A percentile compares a stretch with the other conserved stretches of the same genome.
These are phyloP conservation scores for Pseudogymnoascus sp. DNA, from an alignment of 2,329 filamentous ascomycete species.

Conservation along the genomic window DNA sequence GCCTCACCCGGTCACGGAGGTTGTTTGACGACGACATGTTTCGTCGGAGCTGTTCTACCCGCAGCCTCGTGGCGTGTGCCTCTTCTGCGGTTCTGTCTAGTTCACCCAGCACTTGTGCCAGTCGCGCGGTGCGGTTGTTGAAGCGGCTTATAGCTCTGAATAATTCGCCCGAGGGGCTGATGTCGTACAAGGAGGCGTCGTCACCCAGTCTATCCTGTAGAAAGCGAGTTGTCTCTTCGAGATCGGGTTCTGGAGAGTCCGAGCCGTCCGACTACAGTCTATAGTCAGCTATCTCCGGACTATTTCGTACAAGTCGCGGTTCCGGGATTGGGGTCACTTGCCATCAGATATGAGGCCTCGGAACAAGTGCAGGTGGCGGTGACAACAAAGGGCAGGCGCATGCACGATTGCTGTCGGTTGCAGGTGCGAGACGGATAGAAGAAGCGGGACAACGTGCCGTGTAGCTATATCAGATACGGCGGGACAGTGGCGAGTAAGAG, in stretches of 20 bases:
- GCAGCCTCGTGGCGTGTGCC: not conserved
- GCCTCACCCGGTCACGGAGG: slow-evolving; percentile 4
- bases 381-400: not conserved
- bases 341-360: slow-evolving; percentile 24
- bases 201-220: slow-evolving; percentile 36
- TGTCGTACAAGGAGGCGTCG: slow-evolving; percentile 30
- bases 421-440: not conserved
- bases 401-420: not conserved
- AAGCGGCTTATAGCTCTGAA: slow-evolving; percentile 37
- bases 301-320: not conserved
- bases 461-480: not conserved
- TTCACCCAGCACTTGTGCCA: not conserved
- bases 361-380: slow-evolving; percentile 14
- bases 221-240: slow-evolving; percentile 27
- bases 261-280: not conserved
- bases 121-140: slow-evolving; percentile 27
- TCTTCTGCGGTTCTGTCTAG: slow-evolving; percentile 1
- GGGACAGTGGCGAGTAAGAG: not conserved
- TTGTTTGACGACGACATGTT: slow-evolving; percentile 8
- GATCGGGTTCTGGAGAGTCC: slow-evolving; percentile 3
- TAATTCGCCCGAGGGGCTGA: slow-evolving; percentile 38
- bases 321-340: slow-evolving; percentile 12
- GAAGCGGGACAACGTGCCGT: not conserved
- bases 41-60: slow-evolving; percentile 4
- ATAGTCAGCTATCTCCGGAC: not conserved